Evolutionary conservation across 179 eudicot genomes (phyloP), one percentile per base, ranked within the genome.

Genomic region (Silene noctiflora): DNA sequence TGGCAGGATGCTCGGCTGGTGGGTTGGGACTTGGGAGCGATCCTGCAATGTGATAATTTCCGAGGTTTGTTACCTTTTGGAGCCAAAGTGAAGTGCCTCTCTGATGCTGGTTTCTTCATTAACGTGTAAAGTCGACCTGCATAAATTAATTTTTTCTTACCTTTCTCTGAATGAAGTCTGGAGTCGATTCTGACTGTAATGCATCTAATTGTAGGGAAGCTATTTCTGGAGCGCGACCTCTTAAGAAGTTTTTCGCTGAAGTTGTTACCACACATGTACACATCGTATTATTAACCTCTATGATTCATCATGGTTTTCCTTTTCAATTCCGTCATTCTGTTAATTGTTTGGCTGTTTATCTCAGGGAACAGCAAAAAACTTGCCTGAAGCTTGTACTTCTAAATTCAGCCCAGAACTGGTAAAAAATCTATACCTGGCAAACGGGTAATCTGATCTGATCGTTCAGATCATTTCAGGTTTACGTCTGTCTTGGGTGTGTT

Each of bases 61-160:
- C 80, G 83, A 67, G 79, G 85, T 70, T 71, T 85, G 60, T 60
- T 89, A 13, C 89, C 93, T n/a, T n/a, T n/a, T 10, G 78, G 82
- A 8, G 82, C 91, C 35, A 85, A 83, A 73, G 91, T 86, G 19
- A 89, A 89, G 59, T 89, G 93, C 63, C 63, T 88, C 21, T 86
- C 91, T 22, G 89, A 89, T 82, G 93, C 91, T n/a, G 91, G 93
- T 69, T 89, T 71, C 79, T 88, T 89, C 79, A 84, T 88, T 11
- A 84, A 89, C 42, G 72, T 81, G 93, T 89, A 87, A 22, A 69
- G 8, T 24, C 22, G 69, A 11, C 0, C n/a, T n/a, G n/a, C n/a
- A n/a, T n/a, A n/a, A n/a, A n/a, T n/a, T n/a, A n/a, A n/a, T n/a
- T n/a, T n/a, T n/a, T n/a, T n/a, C n/a, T n/a, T n/a, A n/a, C n/a